These are phyloP conservation scores for Cladorrhinum sp. DNA, from an alignment of 2,329 filamentous ascomycete species.

Conservation along the genomic window DNA sequence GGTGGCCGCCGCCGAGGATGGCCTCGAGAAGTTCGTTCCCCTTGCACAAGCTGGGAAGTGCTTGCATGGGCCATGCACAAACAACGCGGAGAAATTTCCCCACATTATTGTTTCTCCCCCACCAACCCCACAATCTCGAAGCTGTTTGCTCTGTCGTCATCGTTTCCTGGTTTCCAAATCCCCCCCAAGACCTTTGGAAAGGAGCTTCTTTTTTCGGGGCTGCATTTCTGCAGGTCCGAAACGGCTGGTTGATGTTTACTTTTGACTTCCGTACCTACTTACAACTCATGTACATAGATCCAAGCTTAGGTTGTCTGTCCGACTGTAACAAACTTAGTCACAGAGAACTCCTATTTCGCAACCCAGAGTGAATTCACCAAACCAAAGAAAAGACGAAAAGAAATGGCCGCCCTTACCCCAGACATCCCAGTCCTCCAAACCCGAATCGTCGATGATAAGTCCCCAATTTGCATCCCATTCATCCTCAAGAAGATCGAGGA, in stretches of 20 bases:
- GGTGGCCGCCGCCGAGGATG: background rate
- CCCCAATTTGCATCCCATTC: conserved; percentile 73
- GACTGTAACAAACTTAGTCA: conserved; percentile 12
- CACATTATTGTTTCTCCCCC: conserved; percentile 12
- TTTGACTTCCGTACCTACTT: background rate
- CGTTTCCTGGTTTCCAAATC: conserved; percentile 1
- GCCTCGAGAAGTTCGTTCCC: background rate
- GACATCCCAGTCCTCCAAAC: conserved; percentile 30
- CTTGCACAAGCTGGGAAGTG: background rate
- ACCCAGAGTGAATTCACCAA: background rate
- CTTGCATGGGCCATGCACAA: background rate
- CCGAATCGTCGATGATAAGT: conserved; percentile 71
- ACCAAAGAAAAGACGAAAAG: conserved; percentile 3
- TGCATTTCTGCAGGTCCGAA: conserved; percentile 1
- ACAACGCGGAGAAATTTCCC: conserved; percentile 15
- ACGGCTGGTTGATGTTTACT: background rate
- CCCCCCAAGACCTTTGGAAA: background rate
- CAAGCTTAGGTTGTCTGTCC: conserved; percentile 14
- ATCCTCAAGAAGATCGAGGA: conserved; percentile 55
- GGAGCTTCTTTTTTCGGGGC: background rate
- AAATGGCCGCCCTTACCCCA: conserved; percentile 20
- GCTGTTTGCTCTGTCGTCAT: conserved; percentile 20
- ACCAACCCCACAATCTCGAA: conserved; percentile 9
- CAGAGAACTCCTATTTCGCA: background rate
- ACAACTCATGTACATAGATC: background rate